Evolutionary conservation across 2,329 filamentous ascomycete genomes (phyloP), one percentile per base, ranked within the genome.

Genomic region (Talaromyces sp.): DNA sequence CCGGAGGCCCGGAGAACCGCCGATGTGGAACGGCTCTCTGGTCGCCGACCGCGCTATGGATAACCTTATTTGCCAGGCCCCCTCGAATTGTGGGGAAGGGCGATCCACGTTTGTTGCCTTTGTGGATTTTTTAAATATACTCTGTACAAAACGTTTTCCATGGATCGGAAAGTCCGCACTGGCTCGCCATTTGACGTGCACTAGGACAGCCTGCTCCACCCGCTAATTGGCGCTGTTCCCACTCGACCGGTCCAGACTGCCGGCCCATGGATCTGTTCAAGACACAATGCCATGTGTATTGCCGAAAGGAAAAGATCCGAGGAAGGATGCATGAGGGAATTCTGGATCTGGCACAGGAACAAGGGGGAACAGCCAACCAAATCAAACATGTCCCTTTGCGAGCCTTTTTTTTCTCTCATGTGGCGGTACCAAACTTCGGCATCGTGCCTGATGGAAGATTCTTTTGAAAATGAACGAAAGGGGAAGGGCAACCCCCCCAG

Each of bases 201-300:
- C 26, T 29, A 53, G 24, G 7, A 17, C 27, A 49, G 32, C 32
- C 24, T 24, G 46, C 38, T 43, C 59, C 55, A 32, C 55, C 41
- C 31, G 51, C 59, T 61, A 58, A 61, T 61, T 55, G 57, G 31
- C 41, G 26, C 21, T n/a, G 17, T 43, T 58, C 50, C 59, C 59
- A 58, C 49, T 53, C 52, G 51, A 31, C 50, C 13, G 56, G 29
- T 61, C 56, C 24, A 61, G 59, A 61, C 35, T 26, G n/a, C 17
- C 29, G 41, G 54, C 31, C 59, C 59, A 55, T 58, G 59, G 59
- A 52, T 52, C 46, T 52, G 21, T 17, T 29, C 49, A 19, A 29
- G 49, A n/a, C 21, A 14, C 24, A 52, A 8, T 29, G 49, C 49
- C 49, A 29, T 13, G 19, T n/a, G 17, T 29, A 46, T 21, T 52